These are phyloP conservation scores for Xylariaceae sp. DNA, from an alignment of 2,329 filamentous ascomycete species.

Conservation along the genomic window DNA sequence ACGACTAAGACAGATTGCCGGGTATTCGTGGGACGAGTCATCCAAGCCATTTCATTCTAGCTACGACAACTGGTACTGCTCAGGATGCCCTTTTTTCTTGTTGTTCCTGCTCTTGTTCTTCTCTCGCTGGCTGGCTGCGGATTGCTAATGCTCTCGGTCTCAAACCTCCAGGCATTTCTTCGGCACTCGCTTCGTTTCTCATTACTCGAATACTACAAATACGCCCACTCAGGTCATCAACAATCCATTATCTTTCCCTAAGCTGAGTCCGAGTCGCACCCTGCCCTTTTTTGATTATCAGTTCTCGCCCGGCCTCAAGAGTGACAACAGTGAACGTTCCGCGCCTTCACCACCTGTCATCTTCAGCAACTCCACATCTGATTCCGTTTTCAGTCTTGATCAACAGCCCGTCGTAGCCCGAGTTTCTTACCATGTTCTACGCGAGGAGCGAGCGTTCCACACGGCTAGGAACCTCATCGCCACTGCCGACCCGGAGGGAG, in stretches of 20 bases:
- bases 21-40: slow-evolving; percentile 71
- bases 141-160: slow-evolving; percentile 11
- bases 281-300: slow-evolving; percentile 40
- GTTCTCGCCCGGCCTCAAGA: slow-evolving; percentile 34
- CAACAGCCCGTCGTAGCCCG: slow-evolving; percentile 67
- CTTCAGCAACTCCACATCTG: slow-evolving; percentile 35
- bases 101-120: background rate
- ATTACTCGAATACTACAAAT: slow-evolving; percentile 43
- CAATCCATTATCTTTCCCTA: slow-evolving; percentile 39
- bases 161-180: slow-evolving; percentile 53
- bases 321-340: slow-evolving; percentile 39
- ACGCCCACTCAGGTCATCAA: slow-evolving; percentile 41
- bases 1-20: slow-evolving; percentile 65
- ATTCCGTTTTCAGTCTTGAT: slow-evolving; percentile 50
- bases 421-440: slow-evolving; percentile 73
- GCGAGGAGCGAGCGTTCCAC: slow-evolving; percentile 83
- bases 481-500: slow-evolving; percentile 64
- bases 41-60: slow-evolving; percentile 55
- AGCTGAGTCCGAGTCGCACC: slow-evolving; percentile 40
- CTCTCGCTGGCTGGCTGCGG: background rate
- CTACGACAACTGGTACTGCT: slow-evolving; percentile 77
- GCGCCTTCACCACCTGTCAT: slow-evolving; percentile 33
- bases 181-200: slow-evolving; percentile 55
- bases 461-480: slow-evolving; percentile 68
- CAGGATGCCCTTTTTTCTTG: background rate